These are phyloP conservation scores for Quercus lobata DNA, from an alignment of 331 rosid genomes.

Conservation along the genomic window DNA sequence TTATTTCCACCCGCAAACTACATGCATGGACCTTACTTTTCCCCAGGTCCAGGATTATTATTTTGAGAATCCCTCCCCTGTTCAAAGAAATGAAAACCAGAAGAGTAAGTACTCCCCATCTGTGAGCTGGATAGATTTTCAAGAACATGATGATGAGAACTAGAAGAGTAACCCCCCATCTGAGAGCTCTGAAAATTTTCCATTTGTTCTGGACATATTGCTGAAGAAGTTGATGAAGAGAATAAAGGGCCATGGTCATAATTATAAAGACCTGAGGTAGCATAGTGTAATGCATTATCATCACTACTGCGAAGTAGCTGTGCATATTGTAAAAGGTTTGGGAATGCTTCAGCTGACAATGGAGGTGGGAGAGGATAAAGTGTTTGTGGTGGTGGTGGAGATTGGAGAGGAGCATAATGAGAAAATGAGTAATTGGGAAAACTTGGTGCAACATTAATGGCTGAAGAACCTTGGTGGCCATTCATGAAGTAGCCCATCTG, in stretches of 20 bases:
- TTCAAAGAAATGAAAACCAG: not conserved
- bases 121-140: not conserved
- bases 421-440: not conserved
- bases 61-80: not conserved
- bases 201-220: not conserved
- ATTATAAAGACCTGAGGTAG: conserved; percentile 20
- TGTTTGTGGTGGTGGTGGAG: not conserved
- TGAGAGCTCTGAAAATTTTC: not conserved
- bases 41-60: not conserved
- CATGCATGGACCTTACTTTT: not conserved
- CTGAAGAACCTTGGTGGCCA: not conserved
- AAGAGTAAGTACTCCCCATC: not conserved
- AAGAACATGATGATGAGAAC: not conserved
- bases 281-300: conserved; percentile 33
- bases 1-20: not conserved
- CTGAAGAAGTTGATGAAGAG: not conserved
- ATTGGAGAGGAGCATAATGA: not conserved
- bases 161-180: not conserved
- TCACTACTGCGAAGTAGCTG: conserved; percentile 32
- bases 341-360: conserved; percentile 11
- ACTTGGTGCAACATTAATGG: not conserved
- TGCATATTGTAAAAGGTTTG: conserved; percentile 40
- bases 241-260: not conserved
- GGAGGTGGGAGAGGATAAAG: not conserved
- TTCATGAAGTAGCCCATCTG: not conserved